A percentile compares a stretch with the other conserved stretches of the same genome.
Conservation (phyloP, 2,329 filamentous ascomycete genomes). For the Paracoccidioides brasiliensis region DNA sequence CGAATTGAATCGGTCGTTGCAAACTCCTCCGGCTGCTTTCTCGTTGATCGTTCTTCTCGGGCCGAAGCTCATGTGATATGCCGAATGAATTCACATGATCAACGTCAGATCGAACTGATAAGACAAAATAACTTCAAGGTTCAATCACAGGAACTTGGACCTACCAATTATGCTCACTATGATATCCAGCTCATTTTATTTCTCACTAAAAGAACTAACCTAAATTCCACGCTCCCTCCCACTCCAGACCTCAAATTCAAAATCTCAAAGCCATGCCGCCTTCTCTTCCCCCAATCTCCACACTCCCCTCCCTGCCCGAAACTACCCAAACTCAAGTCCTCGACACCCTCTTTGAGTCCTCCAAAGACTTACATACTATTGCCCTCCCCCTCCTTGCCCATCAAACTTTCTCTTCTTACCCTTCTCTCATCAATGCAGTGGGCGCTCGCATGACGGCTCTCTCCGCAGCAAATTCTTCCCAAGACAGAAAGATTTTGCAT, state of each 20-base stretch:
- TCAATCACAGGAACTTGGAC: not conserved
- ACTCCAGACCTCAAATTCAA: not conserved
- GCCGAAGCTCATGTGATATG: not conserved
- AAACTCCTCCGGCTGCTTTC: too few relatives aligned
- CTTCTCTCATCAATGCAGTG: conserved; percentile 54
- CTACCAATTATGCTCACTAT: not conserved
- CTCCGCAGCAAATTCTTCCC: conserved; percentile 37
- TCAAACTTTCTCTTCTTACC: conserved; percentile 52
- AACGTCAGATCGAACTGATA: not conserved
- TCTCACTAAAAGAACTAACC: not conserved
- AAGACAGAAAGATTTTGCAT: conserved; percentile 47
- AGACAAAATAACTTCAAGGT: not conserved
- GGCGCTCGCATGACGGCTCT: conserved; percentile 50
- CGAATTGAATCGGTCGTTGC: too few relatives aligned
- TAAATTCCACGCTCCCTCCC: not conserved
- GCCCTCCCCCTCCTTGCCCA: conserved; percentile 53
- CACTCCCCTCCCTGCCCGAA: conserved; percentile 9
- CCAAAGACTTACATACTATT: conserved; percentile 57
- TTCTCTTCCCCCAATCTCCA: conserved; percentile 6
- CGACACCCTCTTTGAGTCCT: conserved; percentile 77
- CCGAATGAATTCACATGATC: not conserved
- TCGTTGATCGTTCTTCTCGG: too few relatives aligned
- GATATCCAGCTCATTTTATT: not conserved
- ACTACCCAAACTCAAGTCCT: conserved; percentile 33
- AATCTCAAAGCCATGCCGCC: not conserved